These are phyloP conservation scores for Dioscorea alata DNA, from an alignment of 106 monocot genomes.

Conservation along the genomic window DNA sequence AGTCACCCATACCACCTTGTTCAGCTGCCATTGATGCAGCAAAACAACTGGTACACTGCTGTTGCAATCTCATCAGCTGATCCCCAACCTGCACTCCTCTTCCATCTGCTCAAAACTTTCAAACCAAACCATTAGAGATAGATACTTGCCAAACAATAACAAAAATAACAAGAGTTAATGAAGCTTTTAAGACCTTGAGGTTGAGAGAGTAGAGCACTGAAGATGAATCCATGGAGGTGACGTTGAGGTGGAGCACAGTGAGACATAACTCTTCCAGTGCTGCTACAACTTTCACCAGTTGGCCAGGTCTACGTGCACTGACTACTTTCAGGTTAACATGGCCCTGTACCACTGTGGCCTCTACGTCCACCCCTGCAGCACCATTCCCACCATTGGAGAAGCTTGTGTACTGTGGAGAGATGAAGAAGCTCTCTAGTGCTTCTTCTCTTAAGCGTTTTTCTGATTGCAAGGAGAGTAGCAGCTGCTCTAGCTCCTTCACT, in stretches of 20 bases:
- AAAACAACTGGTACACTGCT: constrained; percentile 72
- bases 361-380: constrained; percentile 46
- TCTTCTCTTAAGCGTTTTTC: constrained; percentile 30
- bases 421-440: constrained; percentile 29
- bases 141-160: background rate
- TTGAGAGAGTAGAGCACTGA: constrained; percentile 76
- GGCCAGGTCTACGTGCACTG: constrained; percentile 34
- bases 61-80: constrained; percentile 79
- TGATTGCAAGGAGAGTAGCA: constrained; percentile 49
- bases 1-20: background rate
- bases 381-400: background rate
- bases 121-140: background rate
- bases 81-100: constrained; percentile 62
- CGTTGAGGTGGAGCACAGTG: constrained; percentile 64
- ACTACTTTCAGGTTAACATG: constrained; percentile 74
- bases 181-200: constrained; percentile 53
- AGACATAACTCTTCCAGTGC: constrained; percentile 72
- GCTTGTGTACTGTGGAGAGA: constrained; percentile 69
- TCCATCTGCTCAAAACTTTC: constrained; percentile 40
- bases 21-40: constrained; percentile 22
- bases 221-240: constrained; percentile 43
- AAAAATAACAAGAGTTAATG: background rate
- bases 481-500: constrained; percentile 87
- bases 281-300: constrained; percentile 47
- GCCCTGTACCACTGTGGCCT: constrained; percentile 67